Evolutionary conservation across 179 eudicot species (phyloP), one percentile per base, ranked within the genome.

Genomic region (Camellia oleifera): DNA sequence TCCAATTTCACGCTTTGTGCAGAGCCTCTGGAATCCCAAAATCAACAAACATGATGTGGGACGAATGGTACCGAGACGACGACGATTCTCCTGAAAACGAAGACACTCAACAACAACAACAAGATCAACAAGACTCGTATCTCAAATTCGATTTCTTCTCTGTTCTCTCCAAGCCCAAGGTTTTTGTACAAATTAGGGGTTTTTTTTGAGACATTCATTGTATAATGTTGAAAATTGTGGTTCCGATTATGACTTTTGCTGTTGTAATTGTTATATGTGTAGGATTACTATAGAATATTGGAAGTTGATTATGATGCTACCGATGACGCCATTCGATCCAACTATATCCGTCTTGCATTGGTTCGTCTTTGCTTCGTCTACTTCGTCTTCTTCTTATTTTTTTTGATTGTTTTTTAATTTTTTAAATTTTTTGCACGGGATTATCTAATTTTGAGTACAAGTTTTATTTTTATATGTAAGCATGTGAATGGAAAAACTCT

Each of bases 301-400:
- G 98, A 92, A 85, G 92, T 94, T 85, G 95, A 89, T 84, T 93
- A 82, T 78, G 97, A 94, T 90, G 98, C 98, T 76, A 82, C 92
- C 0, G 96, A 90, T 18, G 98, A 94, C 26, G 86, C 61, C 45
- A 93, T 94, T 83, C 97, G 98, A 15, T 90, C 97, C n/a, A 94
- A 90, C 86, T 94, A 81, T 69, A 94, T 94, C 65, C 96, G 97
- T 9, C 86, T 94, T 50, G 98, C 98, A 1, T 78, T 94, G 97
- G 98, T 94, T 80, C 56, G 87, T 85, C 18, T 69, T 56, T 75
- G 4, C 64, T 46, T 65, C 23, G 17, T 54, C 15, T 32, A 32
- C 40, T 32, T 32, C 69, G 0, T 72, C 52, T 18, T 3, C 26
- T 54, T 2, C 44, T 32, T 17, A 67, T 26, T 65, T 65, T 65